Evolutionary conservation across 257 asterid species (phyloP), one percentile per base, ranked within the genome.

Genomic region (Solanum tarapatanum): DNA sequence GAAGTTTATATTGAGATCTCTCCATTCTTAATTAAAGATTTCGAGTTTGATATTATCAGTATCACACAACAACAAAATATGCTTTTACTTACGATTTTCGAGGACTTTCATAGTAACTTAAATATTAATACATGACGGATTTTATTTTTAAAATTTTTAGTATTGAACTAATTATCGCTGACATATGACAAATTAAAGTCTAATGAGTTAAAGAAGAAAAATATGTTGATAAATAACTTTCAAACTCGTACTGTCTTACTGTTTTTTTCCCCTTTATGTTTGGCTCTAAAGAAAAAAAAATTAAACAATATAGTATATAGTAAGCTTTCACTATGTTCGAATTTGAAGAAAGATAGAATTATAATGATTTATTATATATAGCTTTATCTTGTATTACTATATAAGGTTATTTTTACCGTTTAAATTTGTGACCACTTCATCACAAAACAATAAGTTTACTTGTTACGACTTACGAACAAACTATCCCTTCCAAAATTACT

Each of bases 61-160:
- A 35, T 24, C 19, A 24, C 8, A 24, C 19, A 24, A 24, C 0
- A 9, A 10, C 9, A 24, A 66, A 24, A 11, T 4, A 5, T 24
- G 4, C 33, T 66, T 24, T 24, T 66, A 66, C 19, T 24, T 66
- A 6, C 7, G 30, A 10, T 23, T 62, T 62, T 62, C 2, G 7
- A 62, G 30, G 17, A 64, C 6, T 64, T 64, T 64, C 32, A 0
- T 0, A 64, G 10, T 26, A 10, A 2, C 8, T 64, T 24, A 64
- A 0, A 64, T 3, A 2, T 5, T 12, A 24, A 0, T 24, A 24
- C 7, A 64, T 24, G 7, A 64, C 7, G 8, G 1, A 64, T 11
- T 11, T 0, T 1, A 4, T 24, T 24, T 64, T 11, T 4, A 60
- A n/a, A 5, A 1, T 3, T 2, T 8, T 23, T 60, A 62, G 70